Base-by-base conservation (phyloP, 192 early-diverging fungal genomes). In the Entomortierella lignicola region DNA sequence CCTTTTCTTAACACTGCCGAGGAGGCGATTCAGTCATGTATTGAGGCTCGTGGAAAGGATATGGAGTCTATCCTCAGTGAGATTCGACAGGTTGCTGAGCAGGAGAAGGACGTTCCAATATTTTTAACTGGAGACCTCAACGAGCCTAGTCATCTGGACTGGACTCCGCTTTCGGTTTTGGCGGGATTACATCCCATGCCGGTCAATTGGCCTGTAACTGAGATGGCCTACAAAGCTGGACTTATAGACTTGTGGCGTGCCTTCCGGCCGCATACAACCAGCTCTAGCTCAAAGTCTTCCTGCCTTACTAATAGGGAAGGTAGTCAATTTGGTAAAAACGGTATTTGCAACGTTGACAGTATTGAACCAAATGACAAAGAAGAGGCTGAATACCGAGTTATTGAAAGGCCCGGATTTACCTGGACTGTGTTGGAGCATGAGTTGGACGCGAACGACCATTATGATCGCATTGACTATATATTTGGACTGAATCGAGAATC, bases 101-200 rank as follows among this genome's bases (percentile, higher is more conserved):
- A 75, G 48, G 77, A 67, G 23, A 52, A 47, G 26, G 60, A 72
- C 20, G 79, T 75, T 34, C 66, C 82, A 2, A 81, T 80, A 37
- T 81, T 83, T 30, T 51, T 83, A 51, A 63, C 72, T 0, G 82
- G 79, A 5, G 82, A 83, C 30, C 70, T 83, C 1, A 83, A 83
- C 61, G 82, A 83, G 61, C 82, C 82, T 13, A 72, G 68, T 30
- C 82, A 83, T 52, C 44, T 83, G 53, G 82, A 83, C 32, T 83
- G 82, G 82, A 81, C 77, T 0, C 61, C 70, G 0, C 37, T 69
- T 1, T 58, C 79, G 15, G 82, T 77, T 25, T 11, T 73, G 51
- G 42, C 77, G 1, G 82, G 82, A 1, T 4, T 75, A 17, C 82
- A 83, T 8, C 79, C 82, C 27, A 18, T 81, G n/a, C 0, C 53